Base-by-base conservation (phyloP, 192 early-diverging fungal genomes). In the Jimgerdemannia lactiflua region DNA sequence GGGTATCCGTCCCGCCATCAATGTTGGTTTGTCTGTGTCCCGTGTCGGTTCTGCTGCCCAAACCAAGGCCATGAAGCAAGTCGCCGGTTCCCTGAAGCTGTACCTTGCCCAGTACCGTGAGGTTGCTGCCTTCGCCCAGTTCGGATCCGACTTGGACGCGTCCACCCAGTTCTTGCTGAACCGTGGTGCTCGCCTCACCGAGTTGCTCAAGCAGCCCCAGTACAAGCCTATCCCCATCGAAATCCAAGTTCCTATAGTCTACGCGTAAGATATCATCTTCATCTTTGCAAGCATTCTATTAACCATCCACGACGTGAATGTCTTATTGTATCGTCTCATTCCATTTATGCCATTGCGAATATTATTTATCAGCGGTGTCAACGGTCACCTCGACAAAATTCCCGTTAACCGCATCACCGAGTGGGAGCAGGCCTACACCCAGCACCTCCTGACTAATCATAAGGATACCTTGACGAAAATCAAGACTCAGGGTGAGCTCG, bases 11-110 rank as follows among this genome's bases (percentile, higher is more conserved):
- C 98, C 98, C 71, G 97, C 98, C 76, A 99, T 99, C 86, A 99
- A 99, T 89, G 97, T 99, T 86, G 98, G 98, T 99, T 90, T 99
- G 71, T 99, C 98, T 81, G 98, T 99, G 79, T 97, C 97, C 80
- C 96, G 98, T 94, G 97, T 99, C 90, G 98, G 98, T 82, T 97
- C 96, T 77, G 96, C 97, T 79, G 98, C 98, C 74, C 98, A 99
- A 89, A 97, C 97, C 87, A 98, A 98, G 93, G 97, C 98, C 78
- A 99, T 99, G 98, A 96, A 96, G 91, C 97, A 99, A 89, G 97
- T 99, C 80, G 97, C 97, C 79, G 98, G 98, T 85, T 98, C 98
- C 82, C 90, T 99, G 79, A 99, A 99, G 92, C 94, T 99, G 79
- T 98, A 95, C 93, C 90, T 99, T 79, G 98, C 98, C 76, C 97